phyloP scores from a whole-genome alignment of 495 filamentous ascomycete genomes.

The Lasiosphaeris hirsuta region DNA sequence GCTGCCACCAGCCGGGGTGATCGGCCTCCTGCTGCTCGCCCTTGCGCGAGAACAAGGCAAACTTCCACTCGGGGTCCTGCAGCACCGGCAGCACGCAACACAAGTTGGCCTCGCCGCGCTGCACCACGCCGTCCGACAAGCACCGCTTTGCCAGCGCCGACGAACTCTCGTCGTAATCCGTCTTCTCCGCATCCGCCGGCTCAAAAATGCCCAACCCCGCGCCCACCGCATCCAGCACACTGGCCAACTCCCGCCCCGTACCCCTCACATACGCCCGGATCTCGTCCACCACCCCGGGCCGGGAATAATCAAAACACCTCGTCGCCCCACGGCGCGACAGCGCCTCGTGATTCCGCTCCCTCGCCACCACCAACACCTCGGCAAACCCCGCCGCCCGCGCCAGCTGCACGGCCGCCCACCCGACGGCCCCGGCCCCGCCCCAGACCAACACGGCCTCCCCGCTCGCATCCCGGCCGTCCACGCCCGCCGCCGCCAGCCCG shows the following conservation, averaged over 20 bases:
- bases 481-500: constrained; percentile 1
- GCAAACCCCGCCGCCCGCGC: constrained; percentile 7
- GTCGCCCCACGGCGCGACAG: constrained; percentile 9
- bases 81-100: constrained; percentile 5
- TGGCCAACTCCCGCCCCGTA: background rate
- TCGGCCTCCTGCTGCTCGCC: background rate
- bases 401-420: constrained; percentile 14
- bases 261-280: background rate
- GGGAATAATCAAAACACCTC: constrained; percentile 11
- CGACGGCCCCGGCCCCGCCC: constrained; percentile 13
- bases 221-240: constrained; percentile 9
- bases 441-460: constrained; percentile 8
- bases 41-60: constrained; percentile 12
- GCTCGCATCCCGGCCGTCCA: background rate
- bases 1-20: constrained; percentile 12
- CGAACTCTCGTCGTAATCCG: constrained; percentile 2
- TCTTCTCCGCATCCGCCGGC: background rate
- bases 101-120: background rate
- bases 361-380: constrained; percentile 6
- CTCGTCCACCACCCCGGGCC: constrained; percentile 6
- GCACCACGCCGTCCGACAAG: background rate
- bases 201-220: constrained; percentile 7
- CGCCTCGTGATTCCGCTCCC: constrained; percentile 4
- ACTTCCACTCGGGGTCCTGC: constrained; percentile 11
- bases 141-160: constrained; percentile 2